Evolutionary conservation across 2,329 filamentous ascomycete genomes (phyloP).

Genomic region (Calonectria ilicicola): DNA sequence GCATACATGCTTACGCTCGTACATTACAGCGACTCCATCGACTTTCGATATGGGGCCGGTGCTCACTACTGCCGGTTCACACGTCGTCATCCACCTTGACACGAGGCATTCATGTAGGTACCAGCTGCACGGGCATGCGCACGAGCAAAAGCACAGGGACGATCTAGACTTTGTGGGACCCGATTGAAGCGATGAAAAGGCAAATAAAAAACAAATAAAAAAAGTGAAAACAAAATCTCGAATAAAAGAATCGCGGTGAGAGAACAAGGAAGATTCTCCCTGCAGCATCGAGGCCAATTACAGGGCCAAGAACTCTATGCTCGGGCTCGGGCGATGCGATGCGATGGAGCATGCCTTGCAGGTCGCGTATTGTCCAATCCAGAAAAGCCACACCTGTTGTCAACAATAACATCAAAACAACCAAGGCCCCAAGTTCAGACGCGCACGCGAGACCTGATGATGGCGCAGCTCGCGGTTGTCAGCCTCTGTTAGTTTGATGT

Average conservation of each 20-base stretch:
- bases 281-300: slow-evolving; percentile 9
- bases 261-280: background rate
- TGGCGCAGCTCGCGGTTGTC: background rate
- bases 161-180: background rate
- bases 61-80: background rate
- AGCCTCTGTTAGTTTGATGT: background rate
- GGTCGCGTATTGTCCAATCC: slow-evolving; percentile 16
- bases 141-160: background rate
- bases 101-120: slow-evolving; percentile 16
- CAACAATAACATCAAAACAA: slow-evolving; percentile 23
- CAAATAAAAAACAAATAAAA: background rate
- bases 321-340: slow-evolving; percentile 17
- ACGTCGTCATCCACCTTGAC: slow-evolving; percentile 8
- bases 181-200: background rate
- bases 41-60: background rate
- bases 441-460: background rate
- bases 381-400: slow-evolving; percentile 10
- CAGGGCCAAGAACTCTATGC: background rate
- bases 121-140: slow-evolving; percentile 8
- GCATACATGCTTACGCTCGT: background rate
- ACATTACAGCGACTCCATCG: slow-evolving; percentile 6
- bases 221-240: background rate
- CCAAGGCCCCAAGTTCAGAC: background rate
- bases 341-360: slow-evolving; percentile 10
- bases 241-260: background rate